These are phyloP conservation scores for Candida gorgasii DNA, from an alignment of 805 yeast genomes.

Conservation along the genomic window DNA sequence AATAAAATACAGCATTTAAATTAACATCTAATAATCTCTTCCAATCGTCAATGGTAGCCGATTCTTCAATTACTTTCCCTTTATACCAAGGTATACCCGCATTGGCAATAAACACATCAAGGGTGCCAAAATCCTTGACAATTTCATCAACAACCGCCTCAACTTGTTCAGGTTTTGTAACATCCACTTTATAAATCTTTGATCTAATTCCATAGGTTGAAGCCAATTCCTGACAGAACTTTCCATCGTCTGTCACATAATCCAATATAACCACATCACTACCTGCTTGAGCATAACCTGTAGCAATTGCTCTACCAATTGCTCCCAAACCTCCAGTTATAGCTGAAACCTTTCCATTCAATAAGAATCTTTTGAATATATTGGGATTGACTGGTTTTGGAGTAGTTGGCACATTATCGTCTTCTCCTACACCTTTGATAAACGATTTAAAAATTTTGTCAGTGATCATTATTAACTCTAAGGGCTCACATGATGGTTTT, in stretches of 20 bases:
- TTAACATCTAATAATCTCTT: conserved; percentile 28
- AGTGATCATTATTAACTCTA: not conserved
- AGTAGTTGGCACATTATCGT: conserved; percentile 14
- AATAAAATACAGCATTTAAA: conserved; percentile 32
- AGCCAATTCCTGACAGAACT: conserved; percentile 21
- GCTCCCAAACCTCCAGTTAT: conserved; percentile 34
- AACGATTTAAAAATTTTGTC: conserved; percentile 13
- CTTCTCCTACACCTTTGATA: conserved; percentile 17
- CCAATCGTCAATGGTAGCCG: conserved; percentile 27
- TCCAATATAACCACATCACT: conserved; percentile 28
- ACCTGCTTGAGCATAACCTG: conserved; percentile 29
- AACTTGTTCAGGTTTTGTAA: conserved; percentile 26
- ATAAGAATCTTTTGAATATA: conserved; percentile 17
- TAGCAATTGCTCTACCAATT: conserved; percentile 30
- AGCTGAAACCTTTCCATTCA: conserved; percentile 26
- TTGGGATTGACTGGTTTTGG: conserved; percentile 11
- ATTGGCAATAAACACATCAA: conserved; percentile 33
- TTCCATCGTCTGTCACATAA: conserved; percentile 21
- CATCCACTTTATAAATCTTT: conserved; percentile 27
- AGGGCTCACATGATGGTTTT: not conserved
- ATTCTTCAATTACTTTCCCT: conserved; percentile 25
- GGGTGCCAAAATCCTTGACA: conserved; percentile 28
- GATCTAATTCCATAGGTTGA: conserved; percentile 26
- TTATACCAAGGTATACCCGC: conserved; percentile 36
- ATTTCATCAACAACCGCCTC: conserved; percentile 20